phyloP scores from a whole-genome alignment of 2,329 filamentous ascomycete genomes.

The Aspergillus felis region DNA sequence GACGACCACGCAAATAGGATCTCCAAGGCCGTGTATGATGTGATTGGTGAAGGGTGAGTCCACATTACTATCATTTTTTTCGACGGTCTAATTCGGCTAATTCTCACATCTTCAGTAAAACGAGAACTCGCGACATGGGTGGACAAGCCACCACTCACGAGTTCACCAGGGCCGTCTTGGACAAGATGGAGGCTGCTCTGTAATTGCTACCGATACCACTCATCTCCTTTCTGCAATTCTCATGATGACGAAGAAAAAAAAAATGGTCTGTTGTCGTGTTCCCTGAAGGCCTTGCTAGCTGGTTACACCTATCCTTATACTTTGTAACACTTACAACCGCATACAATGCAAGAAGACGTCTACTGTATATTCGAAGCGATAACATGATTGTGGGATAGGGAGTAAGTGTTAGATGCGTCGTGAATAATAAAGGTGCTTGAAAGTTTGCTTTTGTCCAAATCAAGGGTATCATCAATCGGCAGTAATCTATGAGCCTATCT shows the following conservation, averaged over 20 bases:
- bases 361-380: slow-evolving; percentile 15
- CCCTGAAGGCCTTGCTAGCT: slow-evolving; percentile 10
- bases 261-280: slow-evolving; percentile 13
- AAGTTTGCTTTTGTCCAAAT: not conserved
- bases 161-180: slow-evolving; percentile 89
- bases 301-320: slow-evolving; percentile 15
- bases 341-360: slow-evolving; percentile 18
- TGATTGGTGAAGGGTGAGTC: slow-evolving; percentile 84
- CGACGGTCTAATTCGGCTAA: slow-evolving; percentile 36
- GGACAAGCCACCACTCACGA: slow-evolving; percentile 84
- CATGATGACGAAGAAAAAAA: slow-evolving; percentile 21
- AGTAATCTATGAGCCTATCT: not conserved
- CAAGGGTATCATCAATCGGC: not conserved
- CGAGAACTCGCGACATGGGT: slow-evolving; percentile 93
- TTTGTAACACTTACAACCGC: slow-evolving; percentile 27
- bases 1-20: slow-evolving; percentile 99
- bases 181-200: slow-evolving; percentile 80
- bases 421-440: slow-evolving; percentile 9
- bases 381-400: slow-evolving; percentile 9
- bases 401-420: slow-evolving; percentile 13
- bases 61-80: not conserved
- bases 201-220: slow-evolving; percentile 40
- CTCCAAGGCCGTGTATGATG: slow-evolving; percentile 72
- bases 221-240: slow-evolving; percentile 18
- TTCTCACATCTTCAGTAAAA: slow-evolving; percentile 55